Evolutionary conservation across 257 asterid species (phyloP), one percentile per base, ranked within the genome.

Genomic region (Verbena officinalis): DNA sequence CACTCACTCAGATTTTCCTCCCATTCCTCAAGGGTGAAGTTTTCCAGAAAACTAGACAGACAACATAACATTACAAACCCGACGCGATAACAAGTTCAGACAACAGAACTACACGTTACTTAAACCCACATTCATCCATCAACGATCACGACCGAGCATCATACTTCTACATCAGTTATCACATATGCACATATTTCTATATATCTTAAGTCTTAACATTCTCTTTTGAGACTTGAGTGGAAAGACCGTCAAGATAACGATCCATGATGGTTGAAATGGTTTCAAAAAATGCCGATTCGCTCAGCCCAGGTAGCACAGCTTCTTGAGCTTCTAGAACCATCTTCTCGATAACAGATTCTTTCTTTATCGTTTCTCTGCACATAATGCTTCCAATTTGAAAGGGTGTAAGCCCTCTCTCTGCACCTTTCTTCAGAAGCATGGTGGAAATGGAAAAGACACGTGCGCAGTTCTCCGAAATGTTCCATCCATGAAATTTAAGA

Each of bases 381-480:
- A 86, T 76, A 40, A 83, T 81, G 81, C 84, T 82, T 59, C 96
- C 94, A 27, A 86, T 85, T 17, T 59, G 73, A 68, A 69, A 80
- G 43, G 96, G 86, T 34, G 82, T 73, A 34, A 85, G 85, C 40
- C 91, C 86, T 68, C 88, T 80, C 72, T 78, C 75, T 6, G 75
- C 89, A 7, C 95, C 95, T 80, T 88, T 85, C 70, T 85, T 81
- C 84, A 88, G 54, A 56, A 88, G 91, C 94, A 85, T 83, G 48
- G 91, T 81, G 50, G 96, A 86, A 59, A 88, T 58, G 31, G 70
- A 84, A 27, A 86, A 75, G 63, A 82, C 78, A 1, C 82, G 87
- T 7, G 89, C 88, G 22, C 91, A 80, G 17, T 67, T 71, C 4
- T 23, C 65, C 7, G 91, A 73, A 21, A 88, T 43, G 33, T 82